Conservation (phyloP, 164 flowering plant species). For the Piper longum region DNA sequence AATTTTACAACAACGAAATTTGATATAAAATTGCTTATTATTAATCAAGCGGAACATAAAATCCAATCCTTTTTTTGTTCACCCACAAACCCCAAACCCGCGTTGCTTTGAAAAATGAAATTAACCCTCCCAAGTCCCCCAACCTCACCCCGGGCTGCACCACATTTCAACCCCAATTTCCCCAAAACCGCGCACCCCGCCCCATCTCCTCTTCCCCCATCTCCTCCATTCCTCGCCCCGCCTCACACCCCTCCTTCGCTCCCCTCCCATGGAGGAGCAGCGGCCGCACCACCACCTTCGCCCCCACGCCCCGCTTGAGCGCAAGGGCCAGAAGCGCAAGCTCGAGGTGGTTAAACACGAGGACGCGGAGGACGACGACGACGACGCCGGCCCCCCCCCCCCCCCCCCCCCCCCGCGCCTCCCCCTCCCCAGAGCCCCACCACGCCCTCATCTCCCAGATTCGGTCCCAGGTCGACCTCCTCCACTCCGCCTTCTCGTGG, state of each 20-base stretch:
- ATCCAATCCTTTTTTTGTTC: too few species aligned
- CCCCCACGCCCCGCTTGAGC: constrained; percentile 18
- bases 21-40: too few species aligned
- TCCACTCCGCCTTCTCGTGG: constrained; percentile 49
- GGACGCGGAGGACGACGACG: constrained; percentile 29
- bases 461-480: constrained; percentile 38
- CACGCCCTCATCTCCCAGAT: constrained; percentile 31
- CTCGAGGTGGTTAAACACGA: constrained; percentile 37
- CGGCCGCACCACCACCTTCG: constrained; percentile 2
- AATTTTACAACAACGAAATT: too few species aligned
- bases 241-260: not conserved
- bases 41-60: too few species aligned
- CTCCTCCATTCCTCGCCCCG: too few species aligned
- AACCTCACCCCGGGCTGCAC: too few species aligned
- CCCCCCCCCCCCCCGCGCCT: constrained; percentile 26
- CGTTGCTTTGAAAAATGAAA: too few species aligned
- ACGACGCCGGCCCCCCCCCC: not conserved
- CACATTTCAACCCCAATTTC: constrained; percentile 1
- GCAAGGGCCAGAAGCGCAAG: constrained; percentile 72
- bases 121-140: too few species aligned
- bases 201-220: constrained; percentile 3
- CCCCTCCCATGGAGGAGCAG: constrained; percentile 32
- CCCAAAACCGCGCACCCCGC: too few species aligned
- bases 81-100: too few species aligned
- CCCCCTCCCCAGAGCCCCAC: constrained; percentile 32